A percentile compares a stretch with the other conserved stretches of the same genome.
Evolutionary conservation across 2,329 filamentous ascomycete genomes (phyloP).

Genomic region (Xylaria sp.): DNA sequence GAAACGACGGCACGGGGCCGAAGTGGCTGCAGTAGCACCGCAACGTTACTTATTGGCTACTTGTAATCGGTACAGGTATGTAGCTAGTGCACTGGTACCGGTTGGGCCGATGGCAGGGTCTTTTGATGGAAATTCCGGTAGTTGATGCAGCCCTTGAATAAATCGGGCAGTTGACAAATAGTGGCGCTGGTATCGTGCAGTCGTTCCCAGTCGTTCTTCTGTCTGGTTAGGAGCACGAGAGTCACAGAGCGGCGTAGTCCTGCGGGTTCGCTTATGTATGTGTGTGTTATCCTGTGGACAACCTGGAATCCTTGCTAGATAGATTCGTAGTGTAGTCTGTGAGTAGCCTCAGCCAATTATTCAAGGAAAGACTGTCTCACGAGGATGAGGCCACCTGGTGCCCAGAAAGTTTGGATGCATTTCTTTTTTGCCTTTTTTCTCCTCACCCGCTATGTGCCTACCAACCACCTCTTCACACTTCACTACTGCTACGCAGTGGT

Average conservation of each 20-base stretch:
- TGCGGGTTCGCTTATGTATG: conserved; percentile 22
- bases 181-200: conserved; percentile 33
- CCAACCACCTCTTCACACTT: neutral
- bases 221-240: conserved; percentile 1
- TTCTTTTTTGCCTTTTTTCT: neutral
- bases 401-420: neutral
- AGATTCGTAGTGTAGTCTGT: neutral
- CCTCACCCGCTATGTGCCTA: neutral
- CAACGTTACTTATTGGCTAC: conserved; percentile 41
- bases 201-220: neutral
- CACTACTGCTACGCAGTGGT: too few relatives aligned
- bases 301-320: conserved; percentile 4
- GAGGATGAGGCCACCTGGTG: neutral
- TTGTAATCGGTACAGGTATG: neutral
- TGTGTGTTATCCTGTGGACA: neutral
- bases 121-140: conserved; percentile 28
- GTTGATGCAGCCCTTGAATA: conserved; percentile 30
- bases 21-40: conserved; percentile 38
- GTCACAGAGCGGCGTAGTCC: neutral
- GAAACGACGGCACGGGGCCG: conserved; percentile 19
- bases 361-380: conserved; percentile 9
- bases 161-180: conserved; percentile 34
- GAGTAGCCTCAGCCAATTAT: conserved; percentile 8
- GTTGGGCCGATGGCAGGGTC: conserved; percentile 1
- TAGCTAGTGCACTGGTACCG: conserved; percentile 1